Conservation (phyloP, 1,284 basidiomycete genomes). For the Tilletia caries region DNA sequence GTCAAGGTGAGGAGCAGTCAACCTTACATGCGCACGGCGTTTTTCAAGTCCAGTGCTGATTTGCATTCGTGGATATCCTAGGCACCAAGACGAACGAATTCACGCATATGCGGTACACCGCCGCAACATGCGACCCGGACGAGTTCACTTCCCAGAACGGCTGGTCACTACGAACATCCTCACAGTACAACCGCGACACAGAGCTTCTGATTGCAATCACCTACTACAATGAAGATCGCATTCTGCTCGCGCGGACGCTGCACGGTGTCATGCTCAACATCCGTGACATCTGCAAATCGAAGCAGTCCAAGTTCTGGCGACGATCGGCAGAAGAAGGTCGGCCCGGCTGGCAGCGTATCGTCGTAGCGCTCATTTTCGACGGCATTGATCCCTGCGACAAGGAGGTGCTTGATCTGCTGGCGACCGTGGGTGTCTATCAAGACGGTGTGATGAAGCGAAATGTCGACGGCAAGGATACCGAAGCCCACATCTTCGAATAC, state of each 20-base stretch:
- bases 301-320: constrained; percentile 80
- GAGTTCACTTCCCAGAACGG: constrained; percentile 73
- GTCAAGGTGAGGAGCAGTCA: constrained; percentile 24
- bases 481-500: constrained; percentile 74
- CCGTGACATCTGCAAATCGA: constrained; percentile 94
- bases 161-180: constrained; percentile 72
- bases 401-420: constrained; percentile 54
- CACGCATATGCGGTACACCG: constrained; percentile 77
- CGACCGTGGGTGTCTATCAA: constrained; percentile 57
- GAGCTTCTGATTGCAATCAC: constrained; percentile 72
- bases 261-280: constrained; percentile 98
- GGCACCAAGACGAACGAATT: constrained; percentile 63
- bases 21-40: not conserved
- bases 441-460: constrained; percentile 89
- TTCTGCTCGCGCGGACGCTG: constrained; percentile 67
- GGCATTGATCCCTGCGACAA: constrained; percentile 96
- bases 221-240: constrained; percentile 88
- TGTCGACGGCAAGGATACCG: constrained; percentile 83
- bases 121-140: constrained; percentile 86
- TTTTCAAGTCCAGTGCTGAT: constrained; percentile 43
- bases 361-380: constrained; percentile 78
- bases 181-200: constrained; percentile 79
- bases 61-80: not conserved
- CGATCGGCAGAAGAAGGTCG: constrained; percentile 65
- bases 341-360: constrained; percentile 79